Evolutionary conservation across 23 red algal species (phyloP), one percentile per base, ranked within the genome.

Genomic region (Agarophyton chilense): DNA sequence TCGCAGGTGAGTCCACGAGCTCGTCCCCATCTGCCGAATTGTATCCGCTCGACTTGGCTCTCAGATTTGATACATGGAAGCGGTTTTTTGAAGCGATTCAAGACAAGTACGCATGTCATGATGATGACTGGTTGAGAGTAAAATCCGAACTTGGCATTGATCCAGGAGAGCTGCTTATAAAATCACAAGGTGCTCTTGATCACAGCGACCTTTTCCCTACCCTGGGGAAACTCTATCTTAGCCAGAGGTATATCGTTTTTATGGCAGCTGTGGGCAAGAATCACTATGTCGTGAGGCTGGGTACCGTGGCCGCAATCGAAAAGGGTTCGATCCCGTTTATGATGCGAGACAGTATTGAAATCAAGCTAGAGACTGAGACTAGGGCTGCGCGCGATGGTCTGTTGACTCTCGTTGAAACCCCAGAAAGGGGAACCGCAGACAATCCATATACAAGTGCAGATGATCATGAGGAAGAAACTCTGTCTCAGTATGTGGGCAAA

Each of bases 191-290:
- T 40, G 94, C 88, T 25, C 32, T 96, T 2, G 94, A 96, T 77
- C 94, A 96, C 56, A 92, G 82, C 50, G 88, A 92, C 49, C 29
- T 88, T 14, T 47, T 96, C 41, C 94, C 94, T 5, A 88, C 89
- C 5, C 73, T 89, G 45, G 94, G 94, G 21, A 87, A 89, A 51
- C 79, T 96, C 39, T 96, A 68, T 62, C 56, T 96, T 5, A 83
- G 74, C 43, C 88, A 96, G 70, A 52, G 94, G 5, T 96, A 96
- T 54, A 61, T 96, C 2, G 63, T 88, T 0, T 96, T 96, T n/a
- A 71, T 76, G 28, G 94, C 94, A 4, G 89, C 82, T 19, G 63
- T 96, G 18, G 94, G 94, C 16, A 45, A 74, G n/a, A 81, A 83
- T 68, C 88, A 96, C 61, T 96, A 88, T 25, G 72, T 96, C 8